Evolutionary conservation across 768 basidiomycete genomes (phyloP).

Genomic region (Pleurotus eryngii): DNA sequence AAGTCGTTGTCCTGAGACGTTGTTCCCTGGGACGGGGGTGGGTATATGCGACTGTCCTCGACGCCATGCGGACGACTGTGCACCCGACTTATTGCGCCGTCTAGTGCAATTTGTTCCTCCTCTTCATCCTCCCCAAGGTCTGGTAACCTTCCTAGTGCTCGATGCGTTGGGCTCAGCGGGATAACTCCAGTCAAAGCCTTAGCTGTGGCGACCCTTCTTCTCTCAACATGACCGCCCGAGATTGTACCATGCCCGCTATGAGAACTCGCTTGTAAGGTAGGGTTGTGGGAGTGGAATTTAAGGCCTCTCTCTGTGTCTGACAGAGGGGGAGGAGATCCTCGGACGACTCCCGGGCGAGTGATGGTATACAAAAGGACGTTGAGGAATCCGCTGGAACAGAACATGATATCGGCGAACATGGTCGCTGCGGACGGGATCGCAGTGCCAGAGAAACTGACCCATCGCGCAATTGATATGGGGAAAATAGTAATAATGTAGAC

Average conservation of each 20-base stretch:
- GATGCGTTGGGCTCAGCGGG: background rate
- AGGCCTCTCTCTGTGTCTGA: background rate
- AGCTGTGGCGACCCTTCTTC: background rate
- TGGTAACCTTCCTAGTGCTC: slow-evolving; percentile 1
- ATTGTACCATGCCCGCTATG: background rate
- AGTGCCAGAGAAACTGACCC: slow-evolving; percentile 23
- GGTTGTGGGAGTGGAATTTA: background rate
- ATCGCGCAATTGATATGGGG: slow-evolving; percentile 39
- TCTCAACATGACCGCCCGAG: background rate
- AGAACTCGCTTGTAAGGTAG: background rate
- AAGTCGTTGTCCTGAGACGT: background rate
- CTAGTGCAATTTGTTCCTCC: background rate
- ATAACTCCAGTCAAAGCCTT: background rate
- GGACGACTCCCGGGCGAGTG: slow-evolving; percentile 6
- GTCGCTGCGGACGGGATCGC: slow-evolving; percentile 33
- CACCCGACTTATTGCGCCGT: background rate
- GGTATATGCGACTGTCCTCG: background rate
- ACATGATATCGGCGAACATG: slow-evolving; percentile 13
- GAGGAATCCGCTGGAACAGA: slow-evolving; percentile 8
- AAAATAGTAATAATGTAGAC: slow-evolving; percentile 21
- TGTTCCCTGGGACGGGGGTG: background rate
- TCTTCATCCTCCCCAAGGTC: slow-evolving; percentile 1
- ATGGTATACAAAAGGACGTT: slow-evolving; percentile 8
- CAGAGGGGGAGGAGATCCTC: background rate
- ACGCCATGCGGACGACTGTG: background rate